These are phyloP conservation scores for Inga oerstediana DNA, from an alignment of 306 rosid species.

Conservation along the genomic window DNA sequence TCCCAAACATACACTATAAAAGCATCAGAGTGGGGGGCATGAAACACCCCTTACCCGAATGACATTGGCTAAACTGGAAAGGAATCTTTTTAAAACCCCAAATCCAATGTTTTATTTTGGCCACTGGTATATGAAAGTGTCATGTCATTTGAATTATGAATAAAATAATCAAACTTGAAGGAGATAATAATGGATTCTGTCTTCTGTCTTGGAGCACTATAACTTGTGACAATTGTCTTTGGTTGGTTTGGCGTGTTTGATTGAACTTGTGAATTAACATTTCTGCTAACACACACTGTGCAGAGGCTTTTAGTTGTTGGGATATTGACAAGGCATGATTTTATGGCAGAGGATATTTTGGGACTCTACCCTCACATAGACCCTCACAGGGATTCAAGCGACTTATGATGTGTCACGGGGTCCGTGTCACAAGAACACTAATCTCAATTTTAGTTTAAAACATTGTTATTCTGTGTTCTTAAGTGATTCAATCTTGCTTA, in stretches of 20 bases:
- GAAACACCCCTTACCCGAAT: neutral
- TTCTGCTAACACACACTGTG: neutral
- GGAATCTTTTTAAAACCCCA: neutral
- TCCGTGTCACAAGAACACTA: neutral
- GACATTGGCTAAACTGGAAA: neutral
- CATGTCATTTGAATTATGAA: neutral
- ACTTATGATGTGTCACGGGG: neutral
- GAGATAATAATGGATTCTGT: neutral
- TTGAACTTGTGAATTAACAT: neutral
- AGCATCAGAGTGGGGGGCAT: no score
- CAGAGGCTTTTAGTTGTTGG: slow-evolving; percentile 28
- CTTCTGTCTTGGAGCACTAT: neutral
- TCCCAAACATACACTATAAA: no score
- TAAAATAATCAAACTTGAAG: neutral
- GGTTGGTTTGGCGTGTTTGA: neutral
- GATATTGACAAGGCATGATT: slow-evolving; percentile 71
- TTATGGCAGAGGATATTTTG: slow-evolving; percentile 63
- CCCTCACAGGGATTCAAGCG: slow-evolving; percentile 34
- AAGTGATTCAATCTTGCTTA: no score
- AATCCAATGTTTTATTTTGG: no score
- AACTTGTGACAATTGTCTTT: neutral
- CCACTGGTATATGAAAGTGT: neutral
- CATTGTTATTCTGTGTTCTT: no score
- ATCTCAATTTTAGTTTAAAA: neutral
- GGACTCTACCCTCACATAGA: slow-evolving; percentile 59